Evolutionary conservation across 495 filamentous ascomycete genomes (phyloP).

Genomic region (Neurospora tetrasperma): DNA sequence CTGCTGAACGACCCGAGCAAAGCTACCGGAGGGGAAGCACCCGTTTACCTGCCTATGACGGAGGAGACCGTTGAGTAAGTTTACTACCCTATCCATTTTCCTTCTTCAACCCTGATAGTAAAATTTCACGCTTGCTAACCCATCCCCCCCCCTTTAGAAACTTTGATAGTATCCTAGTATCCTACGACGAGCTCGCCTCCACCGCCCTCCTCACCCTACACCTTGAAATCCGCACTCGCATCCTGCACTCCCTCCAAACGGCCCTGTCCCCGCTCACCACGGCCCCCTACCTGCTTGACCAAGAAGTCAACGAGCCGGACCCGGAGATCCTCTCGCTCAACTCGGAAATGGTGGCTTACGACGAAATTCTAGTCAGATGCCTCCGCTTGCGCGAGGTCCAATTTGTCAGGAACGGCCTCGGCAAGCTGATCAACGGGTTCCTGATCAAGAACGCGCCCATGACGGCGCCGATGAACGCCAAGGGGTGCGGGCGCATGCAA

Average conservation of each 20-base stretch:
- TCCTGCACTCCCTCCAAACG: slow-evolving; percentile 56
- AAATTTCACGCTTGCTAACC: slow-evolving; percentile 12
- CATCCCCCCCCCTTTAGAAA: slow-evolving; percentile 21
- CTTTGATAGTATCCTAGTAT: slow-evolving; percentile 80
- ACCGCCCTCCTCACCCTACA: slow-evolving; percentile 76
- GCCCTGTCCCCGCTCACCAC: slow-evolving; percentile 40
- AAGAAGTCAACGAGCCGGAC: slow-evolving; percentile 69
- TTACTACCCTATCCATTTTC: not conserved
- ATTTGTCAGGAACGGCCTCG: slow-evolving; percentile 67
- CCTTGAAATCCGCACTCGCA: slow-evolving; percentile 72
- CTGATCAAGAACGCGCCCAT: slow-evolving; percentile 32
- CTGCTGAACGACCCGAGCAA: slow-evolving; percentile 52
- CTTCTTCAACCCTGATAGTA: not conserved
- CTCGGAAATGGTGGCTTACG: slow-evolving; percentile 68
- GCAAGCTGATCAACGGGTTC: slow-evolving; percentile 33
- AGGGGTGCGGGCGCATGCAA: slow-evolving; percentile 71
- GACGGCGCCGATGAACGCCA: slow-evolving; percentile 38
- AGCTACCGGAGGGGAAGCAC: slow-evolving; percentile 34
- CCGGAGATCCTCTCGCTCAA: slow-evolving; percentile 68
- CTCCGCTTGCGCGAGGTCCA: slow-evolving; percentile 52
- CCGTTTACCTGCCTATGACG: slow-evolving; percentile 84
- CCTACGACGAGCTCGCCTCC: slow-evolving; percentile 64
- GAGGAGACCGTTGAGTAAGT: slow-evolving; percentile 65
- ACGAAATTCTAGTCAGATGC: slow-evolving; percentile 64
- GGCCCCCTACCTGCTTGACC: slow-evolving; percentile 61